Evolutionary conservation across 768 basidiomycete genomes (phyloP).

Genomic region (Tulasnella sp.): DNA sequence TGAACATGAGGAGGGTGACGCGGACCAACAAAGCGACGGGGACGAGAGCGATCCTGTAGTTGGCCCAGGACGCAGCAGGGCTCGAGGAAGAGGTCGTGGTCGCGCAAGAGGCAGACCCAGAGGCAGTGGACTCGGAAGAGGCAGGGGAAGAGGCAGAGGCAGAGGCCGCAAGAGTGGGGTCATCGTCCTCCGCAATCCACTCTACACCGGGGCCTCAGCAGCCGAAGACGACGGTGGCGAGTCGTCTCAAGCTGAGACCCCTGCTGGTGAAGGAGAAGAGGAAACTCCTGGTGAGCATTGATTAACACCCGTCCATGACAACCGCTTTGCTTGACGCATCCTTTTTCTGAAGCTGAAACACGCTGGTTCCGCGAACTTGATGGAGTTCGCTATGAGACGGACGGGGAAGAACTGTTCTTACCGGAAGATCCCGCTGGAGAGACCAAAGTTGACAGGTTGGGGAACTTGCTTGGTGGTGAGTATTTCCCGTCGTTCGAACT

Average conservation of each 20-base stretch:
- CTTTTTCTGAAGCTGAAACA: conserved; percentile 18
- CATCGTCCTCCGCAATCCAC: conserved; percentile 7
- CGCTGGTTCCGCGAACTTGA: conserved; percentile 32
- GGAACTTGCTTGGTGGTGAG: conserved; percentile 75
- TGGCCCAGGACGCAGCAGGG: conserved; percentile 4
- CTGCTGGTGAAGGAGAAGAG: conserved; percentile 9
- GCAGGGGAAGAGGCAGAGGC: conserved; percentile 1
- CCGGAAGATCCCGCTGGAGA: conserved; percentile 79
- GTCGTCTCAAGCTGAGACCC: neutral
- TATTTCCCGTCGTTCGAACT: conserved; percentile 13
- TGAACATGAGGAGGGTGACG: neutral
- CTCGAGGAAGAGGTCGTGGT: neutral
- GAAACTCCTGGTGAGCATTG: conserved; percentile 6
- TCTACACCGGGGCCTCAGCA: neutral
- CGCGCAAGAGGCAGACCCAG: neutral
- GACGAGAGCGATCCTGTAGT: conserved; percentile 6
- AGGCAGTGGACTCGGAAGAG: neutral
- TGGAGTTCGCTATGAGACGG: conserved; percentile 63
- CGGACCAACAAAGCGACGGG: neutral
- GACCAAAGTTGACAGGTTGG: conserved; percentile 79
- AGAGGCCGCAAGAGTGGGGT: neutral
- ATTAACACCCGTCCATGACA: neutral
- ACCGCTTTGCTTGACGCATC: neutral
- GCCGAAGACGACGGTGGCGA: conserved; percentile 3
- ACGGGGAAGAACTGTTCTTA: conserved; percentile 81